Percentiles rank a stretch among this genome's conserved stretches.
phyloP scores from a whole-genome alignment of 2,329 filamentous ascomycete species.

The Erysiphe pulchra region DNA sequence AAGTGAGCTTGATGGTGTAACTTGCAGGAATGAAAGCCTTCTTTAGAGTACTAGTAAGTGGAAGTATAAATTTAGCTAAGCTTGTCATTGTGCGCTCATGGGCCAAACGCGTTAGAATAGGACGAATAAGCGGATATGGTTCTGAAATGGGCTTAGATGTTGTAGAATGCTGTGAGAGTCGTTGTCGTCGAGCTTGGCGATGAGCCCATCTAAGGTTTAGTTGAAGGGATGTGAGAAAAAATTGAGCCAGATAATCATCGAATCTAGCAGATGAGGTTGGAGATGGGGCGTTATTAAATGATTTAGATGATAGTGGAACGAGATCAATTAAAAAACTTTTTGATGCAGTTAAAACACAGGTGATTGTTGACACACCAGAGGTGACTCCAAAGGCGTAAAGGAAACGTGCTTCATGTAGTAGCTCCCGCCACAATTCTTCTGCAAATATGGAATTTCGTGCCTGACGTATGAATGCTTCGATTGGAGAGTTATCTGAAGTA shows the following conservation, averaged over 20 bases:
- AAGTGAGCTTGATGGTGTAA: conserved; percentile 5
- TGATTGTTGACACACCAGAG: conserved; percentile 30
- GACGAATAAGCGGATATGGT: conserved; percentile 31
- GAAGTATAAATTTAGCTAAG: conserved; percentile 5
- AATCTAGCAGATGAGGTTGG: conserved; percentile 7
- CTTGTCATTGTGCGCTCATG: conserved; percentile 8
- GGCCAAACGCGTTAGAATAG: conserved; percentile 17
- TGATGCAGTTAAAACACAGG: conserved; percentile 24
- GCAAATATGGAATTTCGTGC: conserved; percentile 58
- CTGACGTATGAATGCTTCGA: conserved; percentile 45
- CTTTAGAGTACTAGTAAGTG: conserved; percentile 7
- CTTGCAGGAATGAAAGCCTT: conserved; percentile 7
- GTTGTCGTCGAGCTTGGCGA: conserved; percentile 41
- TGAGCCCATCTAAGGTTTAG: conserved; percentile 61
- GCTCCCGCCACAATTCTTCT: conserved; percentile 75
- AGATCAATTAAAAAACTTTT: conserved; percentile 43
- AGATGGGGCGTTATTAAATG: not conserved
- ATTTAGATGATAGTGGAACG: conserved; percentile 20
- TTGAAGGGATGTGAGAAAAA: conserved; percentile 39
- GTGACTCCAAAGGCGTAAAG: conserved; percentile 43
- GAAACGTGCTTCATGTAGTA: conserved; percentile 54
- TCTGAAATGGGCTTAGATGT: conserved; percentile 14
- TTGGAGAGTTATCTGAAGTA: conserved; percentile 27
- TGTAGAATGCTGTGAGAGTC: conserved; percentile 32
- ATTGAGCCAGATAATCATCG: conserved; percentile 32